Conservation (phyloP, 2,329 filamentous ascomycete species). For the Aureobasidium sp. region DNA sequence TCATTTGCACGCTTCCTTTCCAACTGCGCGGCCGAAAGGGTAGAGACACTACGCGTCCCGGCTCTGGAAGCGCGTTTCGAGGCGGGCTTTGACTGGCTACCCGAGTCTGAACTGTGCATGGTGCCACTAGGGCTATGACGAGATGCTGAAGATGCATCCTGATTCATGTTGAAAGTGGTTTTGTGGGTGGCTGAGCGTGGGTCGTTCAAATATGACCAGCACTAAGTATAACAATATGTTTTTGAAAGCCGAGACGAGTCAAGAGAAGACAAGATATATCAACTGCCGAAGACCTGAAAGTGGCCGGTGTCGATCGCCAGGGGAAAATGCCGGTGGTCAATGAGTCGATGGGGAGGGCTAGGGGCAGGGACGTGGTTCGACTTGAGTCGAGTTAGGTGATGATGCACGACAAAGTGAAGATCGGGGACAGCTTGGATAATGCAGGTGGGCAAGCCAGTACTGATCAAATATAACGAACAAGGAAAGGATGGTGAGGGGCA, state of each 20-base stretch:
- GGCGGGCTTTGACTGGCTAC: slow-evolving; percentile 14
- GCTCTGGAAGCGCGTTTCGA: slow-evolving; percentile 43
- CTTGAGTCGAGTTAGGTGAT: slow-evolving; percentile 5
- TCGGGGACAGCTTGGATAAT: neutral
- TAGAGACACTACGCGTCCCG: slow-evolving; percentile 49
- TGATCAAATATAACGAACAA: neutral
- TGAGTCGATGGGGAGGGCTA: neutral
- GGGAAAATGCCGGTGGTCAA: neutral
- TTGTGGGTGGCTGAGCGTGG: neutral
- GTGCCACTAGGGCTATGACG: slow-evolving; percentile 11
- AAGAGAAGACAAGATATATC: neutral
- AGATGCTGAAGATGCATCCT: slow-evolving; percentile 13
- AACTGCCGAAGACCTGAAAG: neutral
- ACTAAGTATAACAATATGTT: neutral
- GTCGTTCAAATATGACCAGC: neutral
- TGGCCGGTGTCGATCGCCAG: slow-evolving; percentile 6
- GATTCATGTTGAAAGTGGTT: slow-evolving; percentile 14
- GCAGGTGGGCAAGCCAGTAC: neutral
- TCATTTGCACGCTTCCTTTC: slow-evolving; percentile 54
- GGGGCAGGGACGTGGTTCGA: neutral
- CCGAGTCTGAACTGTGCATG: slow-evolving; percentile 14
- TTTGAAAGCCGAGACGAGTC: neutral
- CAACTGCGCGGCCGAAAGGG: slow-evolving; percentile 48
- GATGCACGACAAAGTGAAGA: slow-evolving; percentile 5
- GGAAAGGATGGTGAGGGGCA: neutral